Base-by-base conservation (phyloP, 1,284 basidiomycete genomes). In the Cutaneotrichosporon daszewskae region DNA sequence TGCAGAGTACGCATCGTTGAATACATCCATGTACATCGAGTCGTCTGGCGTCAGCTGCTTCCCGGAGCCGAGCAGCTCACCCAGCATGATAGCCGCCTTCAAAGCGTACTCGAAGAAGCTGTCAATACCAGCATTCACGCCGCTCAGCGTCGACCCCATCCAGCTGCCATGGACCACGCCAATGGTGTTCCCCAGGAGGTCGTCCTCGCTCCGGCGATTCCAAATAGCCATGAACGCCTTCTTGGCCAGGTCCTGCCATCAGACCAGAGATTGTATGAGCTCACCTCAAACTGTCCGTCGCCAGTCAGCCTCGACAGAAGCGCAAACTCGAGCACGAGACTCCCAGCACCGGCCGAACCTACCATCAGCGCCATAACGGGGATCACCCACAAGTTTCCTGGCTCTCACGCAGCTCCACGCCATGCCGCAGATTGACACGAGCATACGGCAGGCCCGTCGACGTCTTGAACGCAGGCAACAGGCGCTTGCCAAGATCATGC, bases 261-360 rank as follows among this genome's bases (percentile, higher is more conserved):
- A 51, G 48, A 28, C 11, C 19, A 13, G 7, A 31, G 6, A 11
- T 31, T 22, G 20, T 26, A 13, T 17, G 16, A 5, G 8, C 79
- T 82, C 60, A 84, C 83, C 71, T 96, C 91, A 60, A 88, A 96
- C 13, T 82, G 78, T 25, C 81, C 77, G 59, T 94, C 88, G 9
- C 85, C 85, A 14, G 89, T 91, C 26, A 96, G 75, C 22, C 90
- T 80, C 57, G 86, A 88, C 17, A 96, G 72, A 7, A 87, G 84
- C n/a, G 83, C 86, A 64, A 95, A 95, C 66, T 96, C 91, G 19
- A 96, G 74, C 33, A 95, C 82, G 36, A 96, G 73, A 33, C 88
- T 90, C 5, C 89, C 89, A 18, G 90, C 92, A 29, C 89, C 91
- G 33, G 91, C 89, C 28, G 87, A 83, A n/a, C n/a, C n/a, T n/a